phyloP scores from a whole-genome alignment of 1,284 basidiomycete genomes.

The Cryptococcus hybrid region DNA sequence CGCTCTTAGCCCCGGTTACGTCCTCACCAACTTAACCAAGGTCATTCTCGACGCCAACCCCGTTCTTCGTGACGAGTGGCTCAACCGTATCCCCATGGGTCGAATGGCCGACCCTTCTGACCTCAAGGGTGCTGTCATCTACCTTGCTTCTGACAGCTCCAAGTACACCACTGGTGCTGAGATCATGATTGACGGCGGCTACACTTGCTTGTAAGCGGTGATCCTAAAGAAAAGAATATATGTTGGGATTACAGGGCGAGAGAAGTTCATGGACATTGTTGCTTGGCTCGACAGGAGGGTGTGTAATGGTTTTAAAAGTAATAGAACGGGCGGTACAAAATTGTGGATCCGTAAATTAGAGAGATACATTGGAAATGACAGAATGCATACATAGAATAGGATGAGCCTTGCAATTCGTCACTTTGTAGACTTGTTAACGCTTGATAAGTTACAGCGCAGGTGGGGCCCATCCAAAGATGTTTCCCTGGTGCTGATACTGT shows the following conservation, averaged over 20 bases:
- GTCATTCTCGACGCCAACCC: slow-evolving; percentile 70
- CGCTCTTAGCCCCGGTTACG: slow-evolving; percentile 61
- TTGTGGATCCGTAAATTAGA: too few species aligned
- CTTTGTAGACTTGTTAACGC: too few species aligned
- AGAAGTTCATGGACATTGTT: not conserved
- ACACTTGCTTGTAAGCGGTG: slow-evolving; percentile 26
- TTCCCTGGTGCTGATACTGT: too few species aligned
- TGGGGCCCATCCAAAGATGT: too few species aligned
- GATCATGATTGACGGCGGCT: slow-evolving; percentile 29
- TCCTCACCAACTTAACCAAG: slow-evolving; percentile 81
- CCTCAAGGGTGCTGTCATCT: slow-evolving; percentile 51
- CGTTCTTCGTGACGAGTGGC: slow-evolving; percentile 78
- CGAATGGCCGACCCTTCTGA: slow-evolving; percentile 17
- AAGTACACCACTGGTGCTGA: slow-evolving; percentile 44
- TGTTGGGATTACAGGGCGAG: not conserved
- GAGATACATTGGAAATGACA: too few species aligned
- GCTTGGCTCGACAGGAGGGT: not conserved
- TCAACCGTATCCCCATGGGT: slow-evolving; percentile 82
- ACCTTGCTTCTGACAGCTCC: slow-evolving; percentile 46
- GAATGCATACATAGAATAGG: too few species aligned
- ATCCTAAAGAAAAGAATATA: too few species aligned
- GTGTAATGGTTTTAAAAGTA: not conserved
- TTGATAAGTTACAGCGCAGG: too few species aligned
- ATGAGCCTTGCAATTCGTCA: too few species aligned
- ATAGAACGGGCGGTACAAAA: not conserved